Evolutionary conservation across 1,284 basidiomycete species (phyloP).

Genomic region (Cryptococcus sp.): DNA sequence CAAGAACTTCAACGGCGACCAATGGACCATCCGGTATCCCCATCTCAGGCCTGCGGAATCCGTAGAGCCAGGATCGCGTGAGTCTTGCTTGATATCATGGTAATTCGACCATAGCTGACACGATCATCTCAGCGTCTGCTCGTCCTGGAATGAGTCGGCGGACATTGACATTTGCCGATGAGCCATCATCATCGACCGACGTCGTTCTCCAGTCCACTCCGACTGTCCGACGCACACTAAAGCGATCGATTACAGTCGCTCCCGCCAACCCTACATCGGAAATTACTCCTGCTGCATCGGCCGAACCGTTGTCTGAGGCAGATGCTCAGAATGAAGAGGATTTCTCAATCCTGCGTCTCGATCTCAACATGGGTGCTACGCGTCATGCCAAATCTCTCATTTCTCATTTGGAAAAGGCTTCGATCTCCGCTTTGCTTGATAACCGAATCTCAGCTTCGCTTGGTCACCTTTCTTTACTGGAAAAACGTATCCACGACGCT

Average conservation of each 20-base stretch:
- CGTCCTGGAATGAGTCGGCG: conserved; percentile 57
- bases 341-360: conserved; percentile 84
- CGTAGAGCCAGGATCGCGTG: conserved; percentile 22
- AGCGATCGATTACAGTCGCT: conserved; percentile 49
- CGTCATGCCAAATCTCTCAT: conserved; percentile 77
- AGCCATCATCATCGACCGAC: conserved; percentile 67
- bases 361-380: conserved; percentile 85
- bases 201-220: conserved; percentile 61
- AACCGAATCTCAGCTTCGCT: conserved; percentile 78
- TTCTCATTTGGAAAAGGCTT: conserved; percentile 85
- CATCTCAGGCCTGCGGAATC: conserved; percentile 16
- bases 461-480: conserved; percentile 81
- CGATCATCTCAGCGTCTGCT: conserved; percentile 24
- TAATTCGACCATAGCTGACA: neutral
- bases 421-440: conserved; percentile 88
- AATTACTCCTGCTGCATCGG: conserved; percentile 2
- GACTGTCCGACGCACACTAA: conserved; percentile 55
- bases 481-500: conserved; percentile 82
- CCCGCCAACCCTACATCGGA: conserved; percentile 13
- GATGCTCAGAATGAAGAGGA: conserved; percentile 52
- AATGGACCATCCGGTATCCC: conserved; percentile 87
- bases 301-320: neutral
- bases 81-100: conserved; percentile 7
- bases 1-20: conserved; percentile 76
- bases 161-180: conserved; percentile 79